Evolutionary conservation across 257 asterid species (phyloP), one percentile per base, ranked within the genome.

Genomic region (Primulina tabacum): DNA sequence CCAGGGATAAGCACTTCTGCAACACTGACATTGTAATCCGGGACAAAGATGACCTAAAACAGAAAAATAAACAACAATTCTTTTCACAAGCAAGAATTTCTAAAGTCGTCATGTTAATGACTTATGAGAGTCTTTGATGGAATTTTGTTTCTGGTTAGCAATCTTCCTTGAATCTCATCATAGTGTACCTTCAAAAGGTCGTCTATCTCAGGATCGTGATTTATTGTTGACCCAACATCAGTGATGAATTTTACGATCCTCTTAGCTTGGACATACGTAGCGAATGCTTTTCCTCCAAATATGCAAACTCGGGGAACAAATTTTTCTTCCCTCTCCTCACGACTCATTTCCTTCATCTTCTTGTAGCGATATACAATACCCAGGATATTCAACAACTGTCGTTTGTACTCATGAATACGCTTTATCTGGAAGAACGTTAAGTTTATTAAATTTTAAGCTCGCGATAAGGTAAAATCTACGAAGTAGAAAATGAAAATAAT

Each of bases 1-100:
- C 88, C 90, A 72, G 92, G 90, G 62, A 87, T 87, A 32, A 87
- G 90, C 59, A 81, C 82, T 73, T 87, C 92, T 34, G 92, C 90
- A 35, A 84, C 87, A 56, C 87, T 84, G 32, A 84, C 92, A 66
- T 87, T 87, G 83, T 87, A 87, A 70, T 87, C 92, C 0, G 90
- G 92, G 33, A 87, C 84, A 62, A 87, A 87, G 30, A 87, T 71
- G 9, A 86, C 92, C 89, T 86, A 20, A 5, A 60, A 28, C 58
- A 24, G 11, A 29, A 14, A 74, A 24, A 24, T 52, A 16, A 71
- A 59, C n/a, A 59, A 12, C 5, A 3, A 32, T 33, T 63, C n/a
- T 14, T 58, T 17, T 71, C 71, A 34, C 55, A 14, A 63, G 52
- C n/a, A 4, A 2, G 16, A 28, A 62, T 18, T 35, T 52, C 24